A percentile compares a stretch with the other conserved stretches of the same genome.
Conservation (phyloP, 371 early-diverging fungal genomes). For the Phascolomyces articulosus region DNA sequence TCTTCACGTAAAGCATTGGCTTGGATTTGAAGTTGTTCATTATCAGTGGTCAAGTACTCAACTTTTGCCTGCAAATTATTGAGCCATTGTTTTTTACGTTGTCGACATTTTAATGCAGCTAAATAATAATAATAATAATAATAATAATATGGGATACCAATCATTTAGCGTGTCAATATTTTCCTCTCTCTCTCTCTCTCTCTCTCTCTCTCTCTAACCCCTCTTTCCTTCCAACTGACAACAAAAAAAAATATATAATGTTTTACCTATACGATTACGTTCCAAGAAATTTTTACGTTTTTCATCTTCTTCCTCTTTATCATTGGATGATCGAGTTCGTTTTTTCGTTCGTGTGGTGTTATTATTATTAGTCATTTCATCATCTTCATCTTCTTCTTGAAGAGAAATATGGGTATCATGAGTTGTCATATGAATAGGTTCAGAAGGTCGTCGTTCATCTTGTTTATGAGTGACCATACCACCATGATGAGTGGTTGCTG, state of each 20-base stretch:
- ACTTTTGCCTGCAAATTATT: constrained; percentile 78
- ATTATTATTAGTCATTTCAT: constrained; percentile 5
- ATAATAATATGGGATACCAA: too few species aligned
- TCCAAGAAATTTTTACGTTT: constrained; percentile 82
- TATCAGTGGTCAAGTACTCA: constrained; percentile 72
- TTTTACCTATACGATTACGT: constrained; percentile 82
- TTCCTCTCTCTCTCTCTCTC: too few species aligned
- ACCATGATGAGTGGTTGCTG: not conserved
- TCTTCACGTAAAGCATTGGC: constrained; percentile 71
- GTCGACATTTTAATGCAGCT: constrained; percentile 91
- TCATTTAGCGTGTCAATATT: too few species aligned
- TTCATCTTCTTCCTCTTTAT: constrained; percentile 56
- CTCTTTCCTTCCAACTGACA: not conserved
- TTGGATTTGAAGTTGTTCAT: constrained; percentile 72
- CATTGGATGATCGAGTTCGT: constrained; percentile 24
- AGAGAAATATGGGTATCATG: not conserved
- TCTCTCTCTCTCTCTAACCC: not conserved
- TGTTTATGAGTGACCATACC: not conserved
- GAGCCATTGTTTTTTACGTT: constrained; percentile 89
- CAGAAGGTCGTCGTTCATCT: not conserved
- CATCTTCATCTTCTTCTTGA: not conserved
- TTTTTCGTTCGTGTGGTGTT: constrained; percentile 17
- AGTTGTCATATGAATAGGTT: not conserved
- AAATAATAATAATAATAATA: not conserved
- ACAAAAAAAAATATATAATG: constrained; percentile 6